phyloP scores from a whole-genome alignment of 257 asterid species.

The Schizonepeta tenuifolia region DNA sequence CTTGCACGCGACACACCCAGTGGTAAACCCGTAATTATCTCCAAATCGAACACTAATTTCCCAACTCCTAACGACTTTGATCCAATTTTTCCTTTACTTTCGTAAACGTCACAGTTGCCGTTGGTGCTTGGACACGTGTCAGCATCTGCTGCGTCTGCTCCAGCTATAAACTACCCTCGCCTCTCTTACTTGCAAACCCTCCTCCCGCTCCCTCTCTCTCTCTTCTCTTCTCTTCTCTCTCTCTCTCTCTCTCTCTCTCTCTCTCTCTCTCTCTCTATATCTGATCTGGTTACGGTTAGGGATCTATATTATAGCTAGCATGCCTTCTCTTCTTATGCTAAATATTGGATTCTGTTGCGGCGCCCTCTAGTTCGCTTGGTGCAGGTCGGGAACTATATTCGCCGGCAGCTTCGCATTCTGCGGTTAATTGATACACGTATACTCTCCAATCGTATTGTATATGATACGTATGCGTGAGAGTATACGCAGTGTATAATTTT shows the following conservation, averaged over 20 bases:
- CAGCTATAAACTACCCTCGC: slow-evolving; percentile 37
- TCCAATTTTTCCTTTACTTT: slow-evolving; percentile 15
- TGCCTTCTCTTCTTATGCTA: slow-evolving; percentile 16
- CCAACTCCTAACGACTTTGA: slow-evolving; percentile 20
- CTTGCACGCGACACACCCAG: slow-evolving; percentile 29
- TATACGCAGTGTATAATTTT: neutral
- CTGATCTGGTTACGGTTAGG: slow-evolving; percentile 28
- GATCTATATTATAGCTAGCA: neutral
- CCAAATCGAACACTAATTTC: slow-evolving; percentile 27
- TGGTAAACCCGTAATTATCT: slow-evolving; percentile 26
- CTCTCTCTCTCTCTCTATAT: slow-evolving; percentile 23
- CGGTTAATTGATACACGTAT: slow-evolving; percentile 9
- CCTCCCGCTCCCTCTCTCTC: neutral
- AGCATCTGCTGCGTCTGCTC: slow-evolving; percentile 35
- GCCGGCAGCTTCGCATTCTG: slow-evolving; percentile 29
- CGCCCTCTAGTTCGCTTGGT: slow-evolving; percentile 76
- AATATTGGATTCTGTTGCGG: slow-evolving; percentile 39
- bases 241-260: neutral
- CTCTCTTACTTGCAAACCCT: slow-evolving; percentile 21
- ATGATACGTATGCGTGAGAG: slow-evolving; percentile 17
- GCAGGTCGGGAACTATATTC: slow-evolving; percentile 72
- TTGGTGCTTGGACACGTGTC: slow-evolving; percentile 47
- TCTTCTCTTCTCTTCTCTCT: neutral
- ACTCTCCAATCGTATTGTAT: slow-evolving; percentile 17
- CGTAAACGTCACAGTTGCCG: slow-evolving; percentile 28